phyloP scores from a whole-genome alignment of 495 filamentous ascomycete genomes.

The Trichoderma reesei region DNA sequence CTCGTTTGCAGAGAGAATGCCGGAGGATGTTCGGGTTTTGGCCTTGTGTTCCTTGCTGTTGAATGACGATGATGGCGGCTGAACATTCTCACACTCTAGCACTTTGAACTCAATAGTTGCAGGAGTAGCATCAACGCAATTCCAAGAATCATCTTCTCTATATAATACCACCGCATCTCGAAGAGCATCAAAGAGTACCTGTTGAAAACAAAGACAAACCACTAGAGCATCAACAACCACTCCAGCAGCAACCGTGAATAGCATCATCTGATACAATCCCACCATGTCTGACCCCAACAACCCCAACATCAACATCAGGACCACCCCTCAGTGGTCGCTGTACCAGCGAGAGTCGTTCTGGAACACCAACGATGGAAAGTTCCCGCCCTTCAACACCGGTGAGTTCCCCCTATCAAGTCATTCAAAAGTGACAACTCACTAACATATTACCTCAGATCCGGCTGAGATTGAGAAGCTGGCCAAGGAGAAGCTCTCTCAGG shows the following conservation, averaged over 20 bases:
- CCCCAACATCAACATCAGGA: conserved; percentile 44
- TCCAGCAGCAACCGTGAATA: neutral
- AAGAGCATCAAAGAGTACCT: no score
- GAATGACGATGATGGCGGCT: neutral
- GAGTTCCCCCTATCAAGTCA: neutral
- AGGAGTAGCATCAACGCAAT: neutral
- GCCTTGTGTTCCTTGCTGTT: neutral
- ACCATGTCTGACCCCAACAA: conserved; percentile 38
- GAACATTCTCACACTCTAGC: neutral
- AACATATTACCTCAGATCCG: conserved; percentile 37
- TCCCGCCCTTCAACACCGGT: conserved; percentile 46
- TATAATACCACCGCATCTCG: no score
- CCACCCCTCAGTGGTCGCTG: conserved; percentile 50
- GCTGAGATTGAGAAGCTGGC: conserved; percentile 43
- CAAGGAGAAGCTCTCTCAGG: conserved; percentile 42
- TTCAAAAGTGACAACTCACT: neutral
- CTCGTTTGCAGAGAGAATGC: neutral
- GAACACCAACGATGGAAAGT: conserved; percentile 46
- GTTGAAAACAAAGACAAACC: no score
- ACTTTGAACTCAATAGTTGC: neutral
- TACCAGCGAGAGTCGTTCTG: conserved; percentile 56
- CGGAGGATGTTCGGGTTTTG: neutral
- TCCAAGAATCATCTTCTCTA: no score
- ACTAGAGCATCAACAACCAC: no score
- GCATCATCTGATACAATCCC: neutral